Evolutionary conservation across 257 asterid genomes (phyloP), one percentile per base, ranked within the genome.

Genomic region (Solanum chmielewskii): DNA sequence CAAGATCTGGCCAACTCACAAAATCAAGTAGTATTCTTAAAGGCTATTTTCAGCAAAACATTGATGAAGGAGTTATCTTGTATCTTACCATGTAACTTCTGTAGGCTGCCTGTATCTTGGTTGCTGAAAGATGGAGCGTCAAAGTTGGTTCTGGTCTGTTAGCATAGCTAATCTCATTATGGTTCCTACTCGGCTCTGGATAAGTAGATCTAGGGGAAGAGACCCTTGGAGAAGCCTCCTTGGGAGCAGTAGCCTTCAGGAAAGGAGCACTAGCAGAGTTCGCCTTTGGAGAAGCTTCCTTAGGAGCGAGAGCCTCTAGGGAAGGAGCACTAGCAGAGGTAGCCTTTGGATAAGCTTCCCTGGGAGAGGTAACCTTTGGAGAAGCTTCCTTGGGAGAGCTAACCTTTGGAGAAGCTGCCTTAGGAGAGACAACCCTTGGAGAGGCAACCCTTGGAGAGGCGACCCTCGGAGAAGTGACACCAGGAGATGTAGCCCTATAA

Each of bases 81-180:
- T 27, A 86, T 31, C 90, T 92, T 95, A 96, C 99, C 98, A 91
- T 86, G 88, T 92, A 93, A 85, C 99, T 97, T 89, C 98, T 89
- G 86, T 89, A 97, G 12, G 93, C 95, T 37, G 98, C 95, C 94
- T 97, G 99, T 59, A 97, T 93, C 93, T 90, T 94, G 87, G 91
- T 92, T 70, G 98, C 98, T 10, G 98, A 89, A 81, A 90, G 90
- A 21, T 94, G 93, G 87, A 91, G 95, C 83, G 90, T 88, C 78
- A 89, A 89, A 75, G 98, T 91, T 27, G 95, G 98, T 83, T 95
- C 97, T 29, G 27, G 45, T 18, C 69, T 11, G 45, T 81, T 18
- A 29, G 69, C 85, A 81, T 49, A 81, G 85, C 69, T 49, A 49
- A 49, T 81, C 69, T 6, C 85, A 5, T 49, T 49, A 16, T 47